Evolutionary conservation across 805 yeast genomes (phyloP).

Genomic region (Barnettozyma californica): DNA sequence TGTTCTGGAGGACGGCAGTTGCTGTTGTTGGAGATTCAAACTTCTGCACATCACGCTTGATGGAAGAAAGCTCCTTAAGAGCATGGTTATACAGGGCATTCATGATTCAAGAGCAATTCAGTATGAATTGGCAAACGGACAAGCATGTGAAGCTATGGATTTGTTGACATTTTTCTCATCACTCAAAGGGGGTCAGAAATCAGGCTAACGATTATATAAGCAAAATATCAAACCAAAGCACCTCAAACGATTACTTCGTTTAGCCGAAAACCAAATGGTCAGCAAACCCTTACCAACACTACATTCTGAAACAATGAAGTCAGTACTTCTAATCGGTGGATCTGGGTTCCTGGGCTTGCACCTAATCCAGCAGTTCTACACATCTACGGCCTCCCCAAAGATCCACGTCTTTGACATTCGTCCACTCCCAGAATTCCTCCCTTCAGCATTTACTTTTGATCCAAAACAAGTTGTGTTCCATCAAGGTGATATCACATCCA

Average conservation of each 20-base stretch:
- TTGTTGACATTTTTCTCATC: not conserved
- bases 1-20: slow-evolving; percentile 7
- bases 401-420: slow-evolving; percentile 90
- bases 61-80: slow-evolving; percentile 70
- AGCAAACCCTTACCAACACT: not conserved
- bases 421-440: slow-evolving; percentile 68
- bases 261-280: not conserved
- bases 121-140: not conserved
- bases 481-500: slow-evolving; percentile 81
- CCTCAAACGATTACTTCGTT: not conserved
- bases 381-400: slow-evolving; percentile 55
- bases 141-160: not conserved
- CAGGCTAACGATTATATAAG: not conserved
- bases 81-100: slow-evolving; percentile 89
- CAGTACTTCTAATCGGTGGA: slow-evolving; percentile 88
- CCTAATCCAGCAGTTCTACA: slow-evolving; percentile 77
- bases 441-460: slow-evolving; percentile 72
- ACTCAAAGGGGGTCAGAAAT: not conserved
- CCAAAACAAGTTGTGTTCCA: slow-evolving; percentile 51
- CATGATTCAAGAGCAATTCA: slow-evolving; percentile 27
- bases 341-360: slow-evolving; percentile 93
- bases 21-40: slow-evolving; percentile 56
- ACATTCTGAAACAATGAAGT: slow-evolving; percentile 13
- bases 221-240: not conserved
- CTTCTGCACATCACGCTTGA: slow-evolving; percentile 60